Evolutionary conservation across 768 basidiomycete genomes (phyloP), one percentile per base, ranked within the genome.

Genomic region (Phylloporus rhodoxanthus): DNA sequence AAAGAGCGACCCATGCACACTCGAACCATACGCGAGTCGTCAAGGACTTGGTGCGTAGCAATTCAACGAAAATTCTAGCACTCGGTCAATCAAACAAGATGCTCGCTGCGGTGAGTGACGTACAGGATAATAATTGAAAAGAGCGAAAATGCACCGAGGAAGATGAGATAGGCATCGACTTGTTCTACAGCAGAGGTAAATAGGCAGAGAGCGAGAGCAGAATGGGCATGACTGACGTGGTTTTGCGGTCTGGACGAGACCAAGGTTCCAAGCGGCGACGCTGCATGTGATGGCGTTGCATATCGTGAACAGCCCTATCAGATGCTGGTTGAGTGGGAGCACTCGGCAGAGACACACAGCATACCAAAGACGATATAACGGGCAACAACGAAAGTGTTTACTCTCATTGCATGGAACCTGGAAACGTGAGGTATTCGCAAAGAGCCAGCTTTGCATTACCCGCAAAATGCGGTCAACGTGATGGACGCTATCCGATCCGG

Each of bases 1-100:
- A 81, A 5, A 81, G 15, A 1, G 70, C 68, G 30, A 81, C 67
- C 85, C 85, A 88, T 20, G 65, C 41, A 55, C 76, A 77, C 61
- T 89, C 87, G 54, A 87, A 84, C 82, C 83, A 86, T 14, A 87
- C 79, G n/a, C 73, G 75, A 20, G 76, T 75, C 19, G 80, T 73
- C 38, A 84, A 61, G 7, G 77, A 65, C 62, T 76, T 68, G 52
- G 68, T 72, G 17, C 74, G 72, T 20, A 77, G 58, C 30, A 87
- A 63, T 63, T 87, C 85, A 33, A 79, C 62, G 53, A 84, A 82
- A 39, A 77, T 74, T 60, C 78, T 80, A 42, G 17, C 17, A 47
- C n/a, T 43, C 15, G 34, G 21, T 56, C 40, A 48, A 47, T 47
- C 26, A 46, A 47, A 5, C n/a, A 15, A 11, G 8, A 37, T 15